Evolutionary conservation across 2,329 filamentous ascomycete species (phyloP), one percentile per base, ranked within the genome.

Genomic region (Leptosphaerulina australis): DNA sequence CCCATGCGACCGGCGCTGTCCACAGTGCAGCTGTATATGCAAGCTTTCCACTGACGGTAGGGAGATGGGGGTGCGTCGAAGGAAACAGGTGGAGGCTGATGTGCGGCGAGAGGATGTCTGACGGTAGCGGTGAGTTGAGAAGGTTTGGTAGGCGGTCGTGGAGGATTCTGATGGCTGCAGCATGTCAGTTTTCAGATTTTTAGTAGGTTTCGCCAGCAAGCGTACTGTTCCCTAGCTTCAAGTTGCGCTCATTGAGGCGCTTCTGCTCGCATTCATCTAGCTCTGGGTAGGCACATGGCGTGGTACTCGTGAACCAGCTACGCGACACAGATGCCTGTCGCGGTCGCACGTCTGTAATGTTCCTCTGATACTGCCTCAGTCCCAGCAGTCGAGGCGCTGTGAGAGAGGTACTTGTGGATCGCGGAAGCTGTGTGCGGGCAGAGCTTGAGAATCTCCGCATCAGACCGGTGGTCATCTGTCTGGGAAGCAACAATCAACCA

Each of bases 1-100:
- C 95, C 94, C 94, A 99, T 22, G 92, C 93, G 41, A 99, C 88
- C 0, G 94, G 94, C 0, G 92, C 91, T 0, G 94, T 97, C 92
- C 92, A 97, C 28, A 99, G 79, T 2, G 94, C 94, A 14, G 94
- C 93, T 26, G 88, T 88, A 72, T 99, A 99, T 37, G 91, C 88
- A 26, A 97, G 88, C 36, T 89, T 85, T 43, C 94, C 94, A 21
- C 90, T 90, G 30, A 97, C 94, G n/a, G 86, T 88, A 25, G 94
- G 94, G 2, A 99, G 88, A 71, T 93, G 88, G 2, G 89, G 90
- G 66, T 95, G 90, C 0, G 90, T 94, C 4, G 84, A 87, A 15
- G 84, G 84, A 59, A 87, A 87, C 10, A 87, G 77, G 61, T 86
- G 83, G 15, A 87, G 78, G 20, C 77, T 81, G 43, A 87, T 83